Base-by-base conservation (phyloP, 257 asterid genomes). In the Nyctanthes arbortristis region DNA sequence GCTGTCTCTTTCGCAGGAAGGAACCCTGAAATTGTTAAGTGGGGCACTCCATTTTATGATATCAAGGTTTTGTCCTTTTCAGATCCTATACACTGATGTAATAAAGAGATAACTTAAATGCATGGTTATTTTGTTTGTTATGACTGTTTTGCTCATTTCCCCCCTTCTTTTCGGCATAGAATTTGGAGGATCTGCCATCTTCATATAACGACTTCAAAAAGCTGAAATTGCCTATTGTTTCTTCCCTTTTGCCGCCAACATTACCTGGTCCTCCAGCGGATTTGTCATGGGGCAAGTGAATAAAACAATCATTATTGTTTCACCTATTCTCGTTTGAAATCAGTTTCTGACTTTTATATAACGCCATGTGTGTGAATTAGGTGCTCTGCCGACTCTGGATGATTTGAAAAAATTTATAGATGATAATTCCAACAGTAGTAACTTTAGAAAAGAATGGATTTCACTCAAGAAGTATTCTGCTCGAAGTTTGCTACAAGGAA, bases 11-110 rank as follows among this genome's bases (percentile, higher is more conserved):
- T 62, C 36, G 73, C 59, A 14, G 89, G 82, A 36, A 74, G 65
- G 31, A 74, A 73, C 37, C 87, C 91, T 29, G 79, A 77, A 69
- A 69, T 85, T 76, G 84, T 75, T 64, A 70, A 35, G 34, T 90
- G 98, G 98, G 84, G 56, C 63, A 61, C 88, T 28, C 91, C 95
- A 22, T 87, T 90, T 73, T 90, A 90, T 65, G 87, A 87, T 80
- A 34, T 80, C 56, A 68, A 82, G 95, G 97, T 88, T 75, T 22
- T 56, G 30, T 57, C 77, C 37, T 56, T 54, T 59, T 60, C 34
- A 61, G 58, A 43, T 30, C n/a, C n/a, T n/a, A 28, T 64, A 36
- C 31, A 4, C 35, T 28, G 40, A 22, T 22, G 22, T 27, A 57
- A 25, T 31, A 66, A 63, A 20, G 45, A 30, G n/a, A 27, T 69